A percentile compares a stretch with the other conserved stretches of the same genome.
Evolutionary conservation across 345 rosid genomes (phyloP).

Genomic region (Garcia nutans): DNA sequence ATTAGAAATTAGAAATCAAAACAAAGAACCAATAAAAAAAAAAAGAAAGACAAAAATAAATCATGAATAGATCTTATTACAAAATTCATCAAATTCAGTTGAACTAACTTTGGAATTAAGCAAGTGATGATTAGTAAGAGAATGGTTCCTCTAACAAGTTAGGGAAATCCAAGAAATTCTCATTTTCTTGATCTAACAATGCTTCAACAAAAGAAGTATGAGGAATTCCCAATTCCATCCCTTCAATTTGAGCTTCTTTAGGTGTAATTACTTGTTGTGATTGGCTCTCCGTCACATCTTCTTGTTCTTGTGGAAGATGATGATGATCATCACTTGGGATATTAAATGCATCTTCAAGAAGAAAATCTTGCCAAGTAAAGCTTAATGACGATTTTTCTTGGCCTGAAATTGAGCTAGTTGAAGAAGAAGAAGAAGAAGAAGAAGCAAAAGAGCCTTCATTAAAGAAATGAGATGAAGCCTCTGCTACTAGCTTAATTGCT

Average conservation of each 20-base stretch:
- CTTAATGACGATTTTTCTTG: constrained; percentile 35
- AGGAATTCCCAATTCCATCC: constrained; percentile 14
- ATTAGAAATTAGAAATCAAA: too few species aligned
- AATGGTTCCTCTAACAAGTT: constrained; percentile 60
- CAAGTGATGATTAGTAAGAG: constrained; percentile 20
- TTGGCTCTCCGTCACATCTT: constrained; percentile 21
- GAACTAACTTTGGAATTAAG: not conserved
- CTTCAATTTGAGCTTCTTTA: not conserved
- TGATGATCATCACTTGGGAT: constrained; percentile 17
- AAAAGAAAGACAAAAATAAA: not conserved
- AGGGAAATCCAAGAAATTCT: constrained; percentile 65
- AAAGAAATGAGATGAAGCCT: constrained; percentile 33
- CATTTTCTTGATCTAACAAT: constrained; percentile 58
- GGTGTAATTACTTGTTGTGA: constrained; percentile 9
- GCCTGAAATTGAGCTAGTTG: constrained; percentile 57
- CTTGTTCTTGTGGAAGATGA: constrained; percentile 24
- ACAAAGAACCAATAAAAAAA: not conserved
- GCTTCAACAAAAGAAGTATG: constrained; percentile 58
- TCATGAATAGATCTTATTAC: not conserved
- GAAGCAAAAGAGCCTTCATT: constrained; percentile 34
- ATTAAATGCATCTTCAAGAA: constrained; percentile 51
- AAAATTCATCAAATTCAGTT: not conserved
- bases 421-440: constrained; percentile 34
- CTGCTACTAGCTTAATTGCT: constrained; percentile 65
- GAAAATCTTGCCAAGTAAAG: constrained; percentile 83